phyloP scores from a whole-genome alignment of 1,284 basidiomycete genomes.

The Microbotryum intermedium region DNA sequence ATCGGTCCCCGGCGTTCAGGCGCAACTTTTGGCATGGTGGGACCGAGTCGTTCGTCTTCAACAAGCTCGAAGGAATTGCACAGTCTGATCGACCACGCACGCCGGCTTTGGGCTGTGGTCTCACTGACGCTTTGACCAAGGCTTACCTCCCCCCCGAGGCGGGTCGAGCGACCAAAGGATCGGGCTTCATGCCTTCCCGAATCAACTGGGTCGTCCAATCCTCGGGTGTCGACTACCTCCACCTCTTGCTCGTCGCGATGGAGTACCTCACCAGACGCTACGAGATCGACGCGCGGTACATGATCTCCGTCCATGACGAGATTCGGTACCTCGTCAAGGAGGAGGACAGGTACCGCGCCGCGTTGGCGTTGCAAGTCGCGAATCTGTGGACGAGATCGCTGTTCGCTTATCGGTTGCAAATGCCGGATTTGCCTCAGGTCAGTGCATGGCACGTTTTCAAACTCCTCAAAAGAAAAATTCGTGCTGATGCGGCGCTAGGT shows the following conservation, averaged over 20 bases:
- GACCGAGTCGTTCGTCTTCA: conserved; percentile 96
- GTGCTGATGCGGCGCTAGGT: not conserved
- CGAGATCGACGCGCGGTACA: conserved; percentile 80
- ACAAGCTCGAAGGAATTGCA: conserved; percentile 94
- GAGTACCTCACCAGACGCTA: conserved; percentile 75
- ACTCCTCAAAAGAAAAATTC: no score
- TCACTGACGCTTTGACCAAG: conserved; percentile 85
- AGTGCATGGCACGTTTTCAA: conserved; percentile 43
- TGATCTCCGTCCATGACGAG: conserved; percentile 97
- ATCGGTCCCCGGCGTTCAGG: conserved; percentile 35
- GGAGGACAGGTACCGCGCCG: conserved; percentile 75
- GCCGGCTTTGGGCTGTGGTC: conserved; percentile 86
- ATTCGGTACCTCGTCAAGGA: conserved; percentile 86
- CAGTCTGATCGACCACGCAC: conserved; percentile 77
- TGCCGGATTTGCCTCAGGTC: conserved; percentile 87
- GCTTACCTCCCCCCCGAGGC: conserved; percentile 62
- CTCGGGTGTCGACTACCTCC: conserved; percentile 95
- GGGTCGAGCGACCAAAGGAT: conserved; percentile 50
- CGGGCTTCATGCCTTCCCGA: conserved; percentile 88
- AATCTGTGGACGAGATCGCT: conserved; percentile 91
- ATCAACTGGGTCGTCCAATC: conserved; percentile 99
- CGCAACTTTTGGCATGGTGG: conserved; percentile 92
- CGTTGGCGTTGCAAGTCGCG: conserved; percentile 89
- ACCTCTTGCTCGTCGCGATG: conserved; percentile 93
- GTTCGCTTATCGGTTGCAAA: conserved; percentile 86